Percentiles rank a stretch among this genome's conserved stretches.
Conservation (phyloP, 1,284 basidiomycete genomes). For the Flammula alnicola region DNA sequence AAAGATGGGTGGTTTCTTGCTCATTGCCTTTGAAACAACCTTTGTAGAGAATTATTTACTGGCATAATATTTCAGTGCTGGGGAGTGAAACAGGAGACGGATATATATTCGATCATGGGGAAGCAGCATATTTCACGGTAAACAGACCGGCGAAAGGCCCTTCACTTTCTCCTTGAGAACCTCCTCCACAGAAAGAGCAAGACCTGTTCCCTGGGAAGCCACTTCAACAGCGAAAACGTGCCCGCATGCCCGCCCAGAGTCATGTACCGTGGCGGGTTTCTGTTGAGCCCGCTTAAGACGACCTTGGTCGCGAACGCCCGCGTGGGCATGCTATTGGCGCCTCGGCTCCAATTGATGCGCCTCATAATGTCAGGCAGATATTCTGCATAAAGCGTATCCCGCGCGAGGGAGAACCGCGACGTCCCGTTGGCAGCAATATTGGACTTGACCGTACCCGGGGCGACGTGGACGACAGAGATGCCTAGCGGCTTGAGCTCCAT, state of each 20-base stretch:
- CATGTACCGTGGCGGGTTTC: constrained; percentile 50
- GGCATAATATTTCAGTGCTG: too few species aligned
- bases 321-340: constrained; percentile 48
- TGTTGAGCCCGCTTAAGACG: constrained; percentile 46
- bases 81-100: too few species aligned
- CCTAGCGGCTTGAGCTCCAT: constrained; percentile 76
- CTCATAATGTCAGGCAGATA: constrained; percentile 56
- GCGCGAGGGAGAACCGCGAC: constrained; percentile 45
- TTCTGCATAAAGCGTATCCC: constrained; percentile 53
- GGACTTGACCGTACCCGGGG: constrained; percentile 61
- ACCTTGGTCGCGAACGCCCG: constrained; percentile 55
- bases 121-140: too few species aligned
- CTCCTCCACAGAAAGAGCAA: constrained; percentile 51
- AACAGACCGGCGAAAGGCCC: not conserved
- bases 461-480: constrained; percentile 64
- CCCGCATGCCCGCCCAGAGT: constrained; percentile 45
- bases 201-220: constrained; percentile 55
- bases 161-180: constrained; percentile 40
- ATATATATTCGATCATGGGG: too few species aligned
- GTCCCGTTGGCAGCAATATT: constrained; percentile 59
- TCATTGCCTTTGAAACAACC: too few species aligned
- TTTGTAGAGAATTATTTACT: too few species aligned
- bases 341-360: constrained; percentile 58
- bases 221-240: constrained; percentile 48
- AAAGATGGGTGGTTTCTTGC: too few species aligned